Base-by-base conservation (phyloP, 2,329 filamentous ascomycete species). In the Fusarium dlaminii region DNA sequence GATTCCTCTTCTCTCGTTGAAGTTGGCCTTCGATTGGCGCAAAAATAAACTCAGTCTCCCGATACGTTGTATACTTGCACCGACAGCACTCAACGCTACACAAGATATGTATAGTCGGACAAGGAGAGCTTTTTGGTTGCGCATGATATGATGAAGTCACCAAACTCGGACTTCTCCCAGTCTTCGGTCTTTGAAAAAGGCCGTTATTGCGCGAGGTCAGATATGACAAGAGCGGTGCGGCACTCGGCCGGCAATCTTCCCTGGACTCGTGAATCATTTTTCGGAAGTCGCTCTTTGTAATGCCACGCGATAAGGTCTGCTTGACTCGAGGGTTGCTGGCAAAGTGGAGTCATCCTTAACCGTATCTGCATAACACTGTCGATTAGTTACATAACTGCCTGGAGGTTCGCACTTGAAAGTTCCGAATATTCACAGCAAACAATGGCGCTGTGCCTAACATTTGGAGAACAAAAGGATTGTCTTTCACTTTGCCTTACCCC, bases 381-480 rank as follows among this genome's bases (percentile, higher is more conserved):
- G 69, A 72, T 73, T 56, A 40, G n/a, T 45, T 64, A 30, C 59
- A 52, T 52, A 29, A 72, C 30, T 64, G n/a, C 63, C 29, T 46
- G 36, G 27, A 36, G 39, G 8, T 20, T 55, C 34, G 24, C 51
- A 55, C 51, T 55, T 40, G 14, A 27, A 29, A 55, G 24, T 40
- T 40, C 51, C 24, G 51, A 22, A 18, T 29, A 29, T 29, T 54
- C 24, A 18, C 24, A 29, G 34, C 24, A 29, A 15, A 29, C 24
- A n/a, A 22, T 29, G 20, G 27, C 10, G 20, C 32, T 29, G 34
- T 29, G 14, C 8, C 51, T 18, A 2, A 12, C 8, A 29, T 14
- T n/a, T n/a, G 24, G 20, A 29, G 18, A 4, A 29, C 6, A n/a
- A 14, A 4, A 29, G 11, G 4, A 6, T 10, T 29, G 0, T 13